These are phyloP conservation scores for Trichoderma pleuroti DNA, from an alignment of 2,329 filamentous ascomycete species.

Conservation along the genomic window DNA sequence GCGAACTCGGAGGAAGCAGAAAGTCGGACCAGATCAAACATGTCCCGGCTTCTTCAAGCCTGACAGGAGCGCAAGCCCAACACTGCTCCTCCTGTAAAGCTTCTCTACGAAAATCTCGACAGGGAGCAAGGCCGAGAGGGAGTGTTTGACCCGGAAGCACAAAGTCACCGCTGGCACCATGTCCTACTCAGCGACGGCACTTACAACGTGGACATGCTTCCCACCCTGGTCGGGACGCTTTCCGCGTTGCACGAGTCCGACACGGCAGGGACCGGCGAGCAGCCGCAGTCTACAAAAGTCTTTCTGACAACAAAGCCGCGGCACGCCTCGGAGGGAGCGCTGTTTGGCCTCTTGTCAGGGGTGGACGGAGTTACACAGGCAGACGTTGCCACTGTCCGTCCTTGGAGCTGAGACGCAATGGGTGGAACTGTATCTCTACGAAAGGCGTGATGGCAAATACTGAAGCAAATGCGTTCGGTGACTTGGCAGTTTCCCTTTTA, in stretches of 20 bases:
- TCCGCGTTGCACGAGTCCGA: conserved; percentile 45
- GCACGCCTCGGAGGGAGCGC: conserved; percentile 48
- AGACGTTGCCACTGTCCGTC: conserved; percentile 44
- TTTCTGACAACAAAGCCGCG: conserved; percentile 55
- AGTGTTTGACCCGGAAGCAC: conserved; percentile 40
- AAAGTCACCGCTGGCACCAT: conserved; percentile 47
- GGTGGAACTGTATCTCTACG: conserved; percentile 53
- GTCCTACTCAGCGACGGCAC: conserved; percentile 58
- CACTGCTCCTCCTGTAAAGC: conserved; percentile 19
- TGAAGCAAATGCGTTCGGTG: neutral
- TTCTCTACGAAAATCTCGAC: conserved; percentile 54
- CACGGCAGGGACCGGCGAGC: conserved; percentile 20
- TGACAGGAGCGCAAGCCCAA: neutral
- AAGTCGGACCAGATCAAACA: conserved; percentile 47
- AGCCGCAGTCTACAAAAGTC: conserved; percentile 38
- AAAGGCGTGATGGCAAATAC: conserved; percentile 23
- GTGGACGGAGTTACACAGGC: conserved; percentile 44
- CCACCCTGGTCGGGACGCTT: conserved; percentile 51
- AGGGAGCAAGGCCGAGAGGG: conserved; percentile 52
- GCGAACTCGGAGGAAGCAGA: conserved; percentile 56
- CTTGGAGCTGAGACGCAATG: conserved; percentile 42
- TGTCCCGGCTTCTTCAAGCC: conserved; percentile 30
- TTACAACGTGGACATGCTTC: conserved; percentile 56
- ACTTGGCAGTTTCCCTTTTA: neutral
- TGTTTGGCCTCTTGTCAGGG: conserved; percentile 49